Percentiles rank a stretch among this genome's conserved stretches.
Conservation (phyloP, 352 stramenopile species). For the Phytophthora cajani region DNA sequence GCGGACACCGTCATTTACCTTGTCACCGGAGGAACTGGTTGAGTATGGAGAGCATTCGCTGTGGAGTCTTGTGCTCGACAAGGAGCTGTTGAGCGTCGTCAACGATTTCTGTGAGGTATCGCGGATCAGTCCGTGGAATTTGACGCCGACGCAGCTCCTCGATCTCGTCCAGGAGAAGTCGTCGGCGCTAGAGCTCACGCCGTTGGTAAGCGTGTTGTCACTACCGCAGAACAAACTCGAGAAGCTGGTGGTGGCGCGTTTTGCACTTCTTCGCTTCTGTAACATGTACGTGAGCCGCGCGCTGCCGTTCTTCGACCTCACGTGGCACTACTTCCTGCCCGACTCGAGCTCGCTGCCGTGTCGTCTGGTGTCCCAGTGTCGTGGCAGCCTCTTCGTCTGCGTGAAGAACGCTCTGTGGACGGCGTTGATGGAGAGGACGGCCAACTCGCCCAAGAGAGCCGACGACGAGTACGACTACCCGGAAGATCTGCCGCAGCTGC, state of each 20-base stretch:
- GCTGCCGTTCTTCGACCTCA: conserved; percentile 81
- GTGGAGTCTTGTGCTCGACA: conserved; percentile 56
- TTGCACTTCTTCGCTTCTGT: conserved; percentile 74
- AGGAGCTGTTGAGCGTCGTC: conserved; percentile 44
- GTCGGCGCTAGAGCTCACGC: conserved; percentile 18
- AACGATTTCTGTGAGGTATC: conserved; percentile 67
- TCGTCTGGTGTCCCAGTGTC: conserved; percentile 62
- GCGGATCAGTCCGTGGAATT: conserved; percentile 68
- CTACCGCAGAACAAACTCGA: conserved; percentile 19
- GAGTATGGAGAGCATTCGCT: conserved; percentile 36
- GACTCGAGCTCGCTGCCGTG: conserved; percentile 39
- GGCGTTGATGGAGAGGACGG: conserved; percentile 73
- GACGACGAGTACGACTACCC: conserved; percentile 95
- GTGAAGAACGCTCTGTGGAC: conserved; percentile 86
- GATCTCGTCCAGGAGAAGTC: conserved; percentile 40
- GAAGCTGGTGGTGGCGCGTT: conserved; percentile 51
- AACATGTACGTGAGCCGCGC: conserved; percentile 78
- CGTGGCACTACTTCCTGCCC: conserved; percentile 73
- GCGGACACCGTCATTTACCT: background rate
- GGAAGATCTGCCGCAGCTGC: conserved; percentile 84
- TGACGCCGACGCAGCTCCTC: conserved; percentile 49
- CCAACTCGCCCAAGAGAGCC: conserved; percentile 74
- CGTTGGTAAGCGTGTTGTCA: conserved; percentile 13
- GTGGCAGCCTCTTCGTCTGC: conserved; percentile 73
- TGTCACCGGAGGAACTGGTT: conserved; percentile 34